These are phyloP conservation scores for Cunninghamia lanceolata DNA, from an alignment of 75 land plant genomes.

Conservation along the genomic window DNA sequence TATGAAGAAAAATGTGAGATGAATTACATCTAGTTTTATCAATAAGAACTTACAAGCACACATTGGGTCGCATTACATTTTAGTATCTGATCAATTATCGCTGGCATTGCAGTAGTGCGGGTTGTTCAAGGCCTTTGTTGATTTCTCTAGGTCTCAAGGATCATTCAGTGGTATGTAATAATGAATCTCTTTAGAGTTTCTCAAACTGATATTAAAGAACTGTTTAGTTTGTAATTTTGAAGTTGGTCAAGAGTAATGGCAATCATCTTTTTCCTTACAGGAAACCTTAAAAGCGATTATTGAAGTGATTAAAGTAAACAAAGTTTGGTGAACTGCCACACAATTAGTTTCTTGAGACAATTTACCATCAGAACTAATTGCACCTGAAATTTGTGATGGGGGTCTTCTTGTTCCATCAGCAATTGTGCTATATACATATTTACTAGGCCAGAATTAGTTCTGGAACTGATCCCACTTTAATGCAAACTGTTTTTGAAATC, in stretches of 20 bases:
- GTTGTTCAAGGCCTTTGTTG: constrained; percentile 63
- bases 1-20: not conserved
- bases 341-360: not conserved
- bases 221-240: not conserved
- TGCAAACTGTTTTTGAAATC: not conserved
- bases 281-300: constrained; percentile 61
- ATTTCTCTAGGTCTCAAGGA: constrained; percentile 83
- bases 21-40: not conserved
- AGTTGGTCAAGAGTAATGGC: not conserved
- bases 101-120: constrained; percentile 47
- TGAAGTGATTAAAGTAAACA: constrained; percentile 10
- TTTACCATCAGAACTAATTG: not conserved
- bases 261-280: constrained; percentile 23
- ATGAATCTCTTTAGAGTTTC: not conserved
- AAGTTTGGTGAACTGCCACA: constrained; percentile 6
- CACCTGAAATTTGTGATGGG: not conserved
- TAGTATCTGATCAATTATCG: not conserved
- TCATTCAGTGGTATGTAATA: constrained; percentile 52
- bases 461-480: not conserved
- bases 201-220: not conserved
- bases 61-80: not conserved
- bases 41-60: not conserved
- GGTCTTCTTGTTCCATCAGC: not conserved
- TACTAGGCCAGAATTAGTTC: not conserved
- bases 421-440: not conserved